A percentile compares a stretch with the other conserved stretches of the same genome.
phyloP scores from a whole-genome alignment of 495 filamentous ascomycete species.

The Monascus purpureus region DNA sequence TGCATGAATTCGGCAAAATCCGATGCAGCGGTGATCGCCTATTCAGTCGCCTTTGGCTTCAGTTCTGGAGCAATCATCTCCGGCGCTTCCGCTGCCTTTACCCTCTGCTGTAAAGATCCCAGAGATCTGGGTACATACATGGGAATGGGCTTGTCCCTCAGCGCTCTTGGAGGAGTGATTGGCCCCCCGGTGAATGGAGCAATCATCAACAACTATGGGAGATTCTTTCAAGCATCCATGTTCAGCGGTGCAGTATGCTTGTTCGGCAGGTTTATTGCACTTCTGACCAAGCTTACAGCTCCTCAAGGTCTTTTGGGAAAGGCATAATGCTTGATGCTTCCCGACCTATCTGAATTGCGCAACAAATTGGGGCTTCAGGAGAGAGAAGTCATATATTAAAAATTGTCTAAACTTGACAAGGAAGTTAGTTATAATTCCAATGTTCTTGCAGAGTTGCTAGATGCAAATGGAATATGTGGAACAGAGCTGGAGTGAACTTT shows the following conservation, averaged over 20 bases:
- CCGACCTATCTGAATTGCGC: too few relatives aligned
- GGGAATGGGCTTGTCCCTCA: slow-evolving; percentile 36
- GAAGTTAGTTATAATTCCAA: too few relatives aligned
- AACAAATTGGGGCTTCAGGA: too few relatives aligned
- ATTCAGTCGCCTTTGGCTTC: slow-evolving; percentile 18
- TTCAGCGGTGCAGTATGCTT: slow-evolving; percentile 34
- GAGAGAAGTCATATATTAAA: too few relatives aligned
- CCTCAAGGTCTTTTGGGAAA: background rate
- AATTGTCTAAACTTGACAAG: too few relatives aligned
- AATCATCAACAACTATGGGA: slow-evolving; percentile 24
- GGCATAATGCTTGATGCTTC: too few relatives aligned
- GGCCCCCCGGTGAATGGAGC: slow-evolving; percentile 40
- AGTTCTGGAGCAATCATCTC: slow-evolving; percentile 30
- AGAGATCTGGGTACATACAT: slow-evolving; percentile 40
- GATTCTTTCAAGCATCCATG: slow-evolving; percentile 24
- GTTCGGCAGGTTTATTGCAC: slow-evolving; percentile 1
- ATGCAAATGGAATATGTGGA: too few relatives aligned
- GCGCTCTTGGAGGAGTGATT: slow-evolving; percentile 29
- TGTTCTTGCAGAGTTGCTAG: too few relatives aligned
- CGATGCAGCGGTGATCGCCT: slow-evolving; percentile 20
- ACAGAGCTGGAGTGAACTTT: too few relatives aligned
- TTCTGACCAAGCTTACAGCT: background rate
- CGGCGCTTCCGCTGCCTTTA: slow-evolving; percentile 26
- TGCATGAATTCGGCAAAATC: slow-evolving; percentile 11
- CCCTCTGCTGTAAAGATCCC: slow-evolving; percentile 23